Conservation (phyloP, 2,329 filamentous ascomycete species). For the Ceratocystis huliohia region DNA sequence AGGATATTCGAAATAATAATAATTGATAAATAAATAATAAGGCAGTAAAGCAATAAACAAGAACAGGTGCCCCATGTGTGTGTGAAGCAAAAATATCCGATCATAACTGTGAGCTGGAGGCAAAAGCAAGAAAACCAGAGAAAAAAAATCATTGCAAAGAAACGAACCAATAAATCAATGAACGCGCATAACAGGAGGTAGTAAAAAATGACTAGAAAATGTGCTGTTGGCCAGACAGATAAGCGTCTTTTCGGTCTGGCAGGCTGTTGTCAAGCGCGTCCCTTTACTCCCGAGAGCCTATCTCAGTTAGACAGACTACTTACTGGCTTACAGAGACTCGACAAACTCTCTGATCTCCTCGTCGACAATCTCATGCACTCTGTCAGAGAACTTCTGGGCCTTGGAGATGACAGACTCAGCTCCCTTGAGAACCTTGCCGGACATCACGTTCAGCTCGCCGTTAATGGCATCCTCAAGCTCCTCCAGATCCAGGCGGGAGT, state of each 20-base stretch:
- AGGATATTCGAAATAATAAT: background rate
- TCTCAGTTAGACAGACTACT: background rate
- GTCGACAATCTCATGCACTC: conserved; percentile 50
- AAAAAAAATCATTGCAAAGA: conserved; percentile 7
- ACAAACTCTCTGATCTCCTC: conserved; percentile 46
- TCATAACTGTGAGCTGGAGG: conserved; percentile 1
- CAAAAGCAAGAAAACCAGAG: background rate
- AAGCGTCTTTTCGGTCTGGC: background rate
- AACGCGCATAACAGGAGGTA: conserved; percentile 7
- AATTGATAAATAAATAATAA: background rate
- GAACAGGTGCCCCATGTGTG: background rate
- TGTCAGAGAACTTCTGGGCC: conserved; percentile 49
- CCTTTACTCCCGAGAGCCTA: background rate
- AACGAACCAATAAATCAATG: background rate
- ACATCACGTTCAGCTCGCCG: conserved; percentile 48
- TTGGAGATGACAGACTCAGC: conserved; percentile 41
- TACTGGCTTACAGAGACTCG: conserved; percentile 16
- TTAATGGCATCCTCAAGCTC: conserved; percentile 49
- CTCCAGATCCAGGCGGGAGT: conserved; percentile 36
- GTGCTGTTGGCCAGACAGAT: background rate
- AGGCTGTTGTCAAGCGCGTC: too few species aligned
- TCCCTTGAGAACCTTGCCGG: conserved; percentile 43
- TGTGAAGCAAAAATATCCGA: background rate
- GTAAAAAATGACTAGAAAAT: background rate
- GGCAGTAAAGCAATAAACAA: background rate